A percentile compares a stretch with the other conserved stretches of the same genome.
Conservation (phyloP, 2,329 filamentous ascomycete species). For the Penicillium psychrosexuale region DNA sequence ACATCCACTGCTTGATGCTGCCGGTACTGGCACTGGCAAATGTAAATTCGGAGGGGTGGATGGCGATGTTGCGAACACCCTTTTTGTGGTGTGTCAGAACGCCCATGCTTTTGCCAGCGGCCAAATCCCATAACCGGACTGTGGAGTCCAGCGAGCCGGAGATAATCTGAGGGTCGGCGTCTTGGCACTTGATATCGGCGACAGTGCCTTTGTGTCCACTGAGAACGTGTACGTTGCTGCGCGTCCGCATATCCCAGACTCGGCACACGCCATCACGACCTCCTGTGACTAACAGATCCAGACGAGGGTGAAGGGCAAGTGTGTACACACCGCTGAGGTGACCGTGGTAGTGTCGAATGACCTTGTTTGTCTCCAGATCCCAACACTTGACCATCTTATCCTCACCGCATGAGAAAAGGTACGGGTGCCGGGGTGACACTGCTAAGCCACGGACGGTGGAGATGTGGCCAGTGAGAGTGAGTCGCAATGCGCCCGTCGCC, state of each 20-base stretch:
- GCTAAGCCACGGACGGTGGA: constrained; percentile 89
- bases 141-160: constrained; percentile 89
- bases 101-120: constrained; percentile 92
- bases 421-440: constrained; percentile 89
- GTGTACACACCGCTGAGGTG: constrained; percentile 96
- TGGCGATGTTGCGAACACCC: constrained; percentile 78
- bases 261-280: constrained; percentile 90
- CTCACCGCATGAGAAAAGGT: constrained; percentile 95
- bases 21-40: constrained; percentile 90
- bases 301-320: constrained; percentile 83
- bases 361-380: constrained; percentile 99
- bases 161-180: constrained; percentile 94
- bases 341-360: constrained; percentile 95
- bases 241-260: constrained; percentile 98
- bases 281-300: constrained; percentile 92
- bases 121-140: constrained; percentile 90
- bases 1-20: constrained; percentile 99
- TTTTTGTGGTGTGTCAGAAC: constrained; percentile 98
- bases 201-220: constrained; percentile 88
- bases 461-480: constrained; percentile 92
- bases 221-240: constrained; percentile 92
- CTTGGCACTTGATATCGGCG: constrained; percentile 84
- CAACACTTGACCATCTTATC: constrained; percentile 99
- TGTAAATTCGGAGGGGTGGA: constrained; percentile 90
- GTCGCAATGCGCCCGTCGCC: constrained; percentile 74